These are phyloP conservation scores for Clarireedia monteithiana DNA, from an alignment of 2,329 filamentous ascomycete species.

Conservation along the genomic window DNA sequence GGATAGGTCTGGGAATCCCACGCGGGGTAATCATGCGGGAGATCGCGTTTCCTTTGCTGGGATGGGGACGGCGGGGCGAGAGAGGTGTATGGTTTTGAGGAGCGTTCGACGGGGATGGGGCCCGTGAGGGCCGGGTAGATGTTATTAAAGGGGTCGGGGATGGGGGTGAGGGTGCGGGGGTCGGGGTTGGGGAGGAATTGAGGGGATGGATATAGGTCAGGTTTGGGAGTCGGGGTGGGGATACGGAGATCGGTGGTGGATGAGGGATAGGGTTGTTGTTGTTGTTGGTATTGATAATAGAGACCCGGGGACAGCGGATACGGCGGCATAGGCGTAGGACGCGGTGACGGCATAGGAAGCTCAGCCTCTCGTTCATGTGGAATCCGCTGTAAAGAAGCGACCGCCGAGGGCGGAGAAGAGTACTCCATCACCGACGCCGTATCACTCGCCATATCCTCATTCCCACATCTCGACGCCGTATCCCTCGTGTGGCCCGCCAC, in stretches of 20 bases:
- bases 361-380: neutral
- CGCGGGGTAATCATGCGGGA: slow-evolving; percentile 13
- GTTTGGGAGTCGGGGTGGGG: slow-evolving; percentile 1
- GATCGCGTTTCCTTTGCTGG: slow-evolving; percentile 4
- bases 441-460: slow-evolving; percentile 6
- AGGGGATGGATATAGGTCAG: neutral
- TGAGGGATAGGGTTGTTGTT: neutral
- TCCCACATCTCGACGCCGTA: slow-evolving; percentile 11
- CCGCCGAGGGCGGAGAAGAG: slow-evolving; percentile 6
- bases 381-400: slow-evolving; percentile 1
- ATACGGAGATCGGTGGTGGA: neutral
- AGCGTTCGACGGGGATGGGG: slow-evolving; percentile 18
- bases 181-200: neutral
- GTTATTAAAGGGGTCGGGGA: slow-evolving; percentile 9
- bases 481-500: slow-evolving; percentile 19
- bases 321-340: slow-evolving; percentile 8
- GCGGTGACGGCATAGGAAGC: neutral
- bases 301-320: slow-evolving; percentile 11
- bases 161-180: neutral
- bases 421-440: slow-evolving; percentile 11
- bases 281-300: neutral
- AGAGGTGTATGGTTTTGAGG: neutral
- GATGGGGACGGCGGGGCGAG: slow-evolving; percentile 1
- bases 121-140: slow-evolving; percentile 21
- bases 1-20: slow-evolving; percentile 17